Conservation (phyloP, 2,329 filamentous ascomycete species). For the Capronia americana region DNA sequence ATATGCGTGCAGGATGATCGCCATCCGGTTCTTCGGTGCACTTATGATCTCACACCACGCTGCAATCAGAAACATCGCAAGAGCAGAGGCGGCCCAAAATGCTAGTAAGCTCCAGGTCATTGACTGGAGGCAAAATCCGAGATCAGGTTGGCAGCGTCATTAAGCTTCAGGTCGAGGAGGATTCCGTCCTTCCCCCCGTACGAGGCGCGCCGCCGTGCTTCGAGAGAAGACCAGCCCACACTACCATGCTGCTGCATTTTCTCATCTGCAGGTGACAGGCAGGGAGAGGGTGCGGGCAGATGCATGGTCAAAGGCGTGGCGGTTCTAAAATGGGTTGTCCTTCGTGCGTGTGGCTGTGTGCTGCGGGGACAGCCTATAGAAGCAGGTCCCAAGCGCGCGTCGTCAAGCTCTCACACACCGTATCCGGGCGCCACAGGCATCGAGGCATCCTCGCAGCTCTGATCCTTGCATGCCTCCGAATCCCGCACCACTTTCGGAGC, state of each 20-base stretch:
- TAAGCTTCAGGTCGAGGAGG: constrained; percentile 24
- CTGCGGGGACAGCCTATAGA: neutral
- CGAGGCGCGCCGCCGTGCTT: constrained; percentile 4
- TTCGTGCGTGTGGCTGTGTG: neutral
- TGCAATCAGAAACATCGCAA: neutral
- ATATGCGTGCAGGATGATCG: neutral
- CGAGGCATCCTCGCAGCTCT: neutral
- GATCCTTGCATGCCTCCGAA: neutral
- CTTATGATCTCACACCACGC: neutral
- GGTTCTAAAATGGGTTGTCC: constrained; percentile 6
- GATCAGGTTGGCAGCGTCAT: constrained; percentile 25
- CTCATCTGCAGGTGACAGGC: neutral
- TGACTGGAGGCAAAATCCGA: constrained; percentile 23
- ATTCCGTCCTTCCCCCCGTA: constrained; percentile 25
- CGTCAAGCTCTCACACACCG: constrained; percentile 2
- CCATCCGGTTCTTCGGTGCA: neutral
- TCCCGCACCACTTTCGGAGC: neutral
- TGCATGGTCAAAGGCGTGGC: neutral
- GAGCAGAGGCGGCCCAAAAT: neutral
- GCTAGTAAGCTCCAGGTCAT: neutral
- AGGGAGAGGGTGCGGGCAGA: neutral
- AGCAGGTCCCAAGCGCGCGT: neutral
- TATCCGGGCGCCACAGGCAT: neutral
- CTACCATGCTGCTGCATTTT: constrained; percentile 2
- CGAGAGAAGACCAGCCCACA: neutral